These are phyloP conservation scores for Mycena leptocephala DNA, from an alignment of 768 basidiomycete species.

Conservation along the genomic window DNA sequence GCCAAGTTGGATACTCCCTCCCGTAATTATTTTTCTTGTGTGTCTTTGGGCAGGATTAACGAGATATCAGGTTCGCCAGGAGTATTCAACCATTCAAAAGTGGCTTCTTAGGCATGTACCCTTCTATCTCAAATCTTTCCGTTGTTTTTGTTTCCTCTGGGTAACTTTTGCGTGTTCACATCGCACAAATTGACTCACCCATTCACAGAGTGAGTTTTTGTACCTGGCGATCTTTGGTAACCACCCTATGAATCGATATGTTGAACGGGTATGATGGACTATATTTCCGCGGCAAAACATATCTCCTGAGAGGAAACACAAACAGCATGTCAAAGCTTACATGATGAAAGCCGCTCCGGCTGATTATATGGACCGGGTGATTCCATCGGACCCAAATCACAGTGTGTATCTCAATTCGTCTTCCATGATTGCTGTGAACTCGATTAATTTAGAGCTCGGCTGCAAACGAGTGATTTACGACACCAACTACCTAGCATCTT, in stretches of 20 bases:
- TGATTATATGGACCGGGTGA: constrained; percentile 7
- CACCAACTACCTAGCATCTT: constrained; percentile 68
- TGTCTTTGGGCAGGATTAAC: constrained; percentile 27
- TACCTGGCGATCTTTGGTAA: constrained; percentile 26
- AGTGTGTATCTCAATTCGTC: not conserved
- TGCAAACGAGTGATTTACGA: constrained; percentile 79
- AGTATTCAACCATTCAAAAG: constrained; percentile 27
- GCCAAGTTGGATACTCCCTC: constrained; percentile 63
- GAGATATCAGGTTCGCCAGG: constrained; percentile 31
- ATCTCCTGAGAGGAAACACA: constrained; percentile 25
- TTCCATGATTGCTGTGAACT: not conserved
- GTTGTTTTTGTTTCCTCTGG: constrained; percentile 25
- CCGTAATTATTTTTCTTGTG: not conserved
- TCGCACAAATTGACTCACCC: not conserved
- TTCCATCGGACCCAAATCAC: constrained; percentile 56
- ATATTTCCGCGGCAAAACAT: constrained; percentile 43
- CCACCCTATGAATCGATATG: not conserved
- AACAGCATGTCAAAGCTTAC: constrained; percentile 3
- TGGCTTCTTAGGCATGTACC: constrained; percentile 16
- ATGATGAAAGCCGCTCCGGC: not conserved
- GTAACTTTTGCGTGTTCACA: constrained; percentile 32
- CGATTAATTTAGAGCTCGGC: constrained; percentile 60
- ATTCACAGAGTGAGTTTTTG: constrained; percentile 14
- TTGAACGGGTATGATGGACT: constrained; percentile 28
- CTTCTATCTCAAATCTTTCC: constrained; percentile 32